Base-by-base conservation (phyloP, 805 yeast genomes). In the Yarrowia keelungensis region DNA sequence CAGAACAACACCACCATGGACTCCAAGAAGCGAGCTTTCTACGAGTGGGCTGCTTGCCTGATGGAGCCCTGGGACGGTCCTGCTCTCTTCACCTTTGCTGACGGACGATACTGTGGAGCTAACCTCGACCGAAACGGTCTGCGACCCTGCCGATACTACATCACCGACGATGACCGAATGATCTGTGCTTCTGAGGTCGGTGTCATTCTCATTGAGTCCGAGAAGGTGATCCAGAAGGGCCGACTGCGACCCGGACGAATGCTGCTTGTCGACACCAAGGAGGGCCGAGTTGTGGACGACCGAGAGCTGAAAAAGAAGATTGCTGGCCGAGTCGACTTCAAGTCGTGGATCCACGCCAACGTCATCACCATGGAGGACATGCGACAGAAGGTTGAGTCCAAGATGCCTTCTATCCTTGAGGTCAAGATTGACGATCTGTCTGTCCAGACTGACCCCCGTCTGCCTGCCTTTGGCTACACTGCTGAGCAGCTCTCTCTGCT, bases 11-110 rank as follows among this genome's bases (percentile, higher is more conserved):
- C 75, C 66, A 79, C 85, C 72, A 92, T 94, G 90, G 97, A 94
- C 78, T 91, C 97, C 69, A 89, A 90, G 79, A 90, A 93, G 81
- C 87, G 85, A 75, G 98, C 98, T 0, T 94, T 96, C 80, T 94
- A 94, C 81, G 98, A 95, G 79, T 94, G 98, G 98, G 98, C 98
- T 59, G 97, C 98, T 12, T 92, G 98, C 81, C 81, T 94, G 72
- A 95, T 95, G 97, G 99, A 94, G 82, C 98, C 98, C 9, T 94
- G 99, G 99, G 99, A 94, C 81, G 99, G 99, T 72, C 99, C 99
- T 19, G 98, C 98, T 43, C 82, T 95, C 73, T 91, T 94, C 82
- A 92, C 97, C 39, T 95, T 94, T 79, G 94, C 98, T 45, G 98
- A 94, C 79, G 98, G 97, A 74, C 86, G 98, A 75, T 94, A 91